These are phyloP conservation scores for Cyclotella baltica DNA, from an alignment of 108 stramenopile genomes.

Conservation along the genomic window DNA sequence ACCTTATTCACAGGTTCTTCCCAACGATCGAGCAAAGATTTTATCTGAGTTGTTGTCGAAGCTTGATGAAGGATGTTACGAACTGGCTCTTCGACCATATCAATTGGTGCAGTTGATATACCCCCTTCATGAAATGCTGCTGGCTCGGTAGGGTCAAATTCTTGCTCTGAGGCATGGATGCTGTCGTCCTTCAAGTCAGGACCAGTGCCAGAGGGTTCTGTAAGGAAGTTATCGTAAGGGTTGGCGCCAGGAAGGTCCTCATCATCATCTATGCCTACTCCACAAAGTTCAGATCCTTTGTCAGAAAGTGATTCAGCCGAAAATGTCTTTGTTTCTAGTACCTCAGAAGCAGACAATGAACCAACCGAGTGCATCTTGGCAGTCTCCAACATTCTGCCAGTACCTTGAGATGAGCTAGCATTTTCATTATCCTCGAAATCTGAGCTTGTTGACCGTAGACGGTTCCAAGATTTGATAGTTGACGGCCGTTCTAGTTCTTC, in stretches of 20 bases:
- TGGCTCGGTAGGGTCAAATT: not conserved
- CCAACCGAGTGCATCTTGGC: not conserved
- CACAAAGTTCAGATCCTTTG: not conserved
- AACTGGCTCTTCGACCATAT: conserved; percentile 40
- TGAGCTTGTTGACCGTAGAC: conserved; percentile 21
- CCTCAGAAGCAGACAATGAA: not conserved
- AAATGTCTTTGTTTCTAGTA: not conserved
- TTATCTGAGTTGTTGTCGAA: conserved; percentile 50
- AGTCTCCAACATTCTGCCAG: not conserved
- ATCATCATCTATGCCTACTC: not conserved
- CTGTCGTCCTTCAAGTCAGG: conserved; percentile 19
- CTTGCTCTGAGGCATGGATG: not conserved
- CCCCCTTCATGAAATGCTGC: not conserved
- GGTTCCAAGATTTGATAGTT: conserved; percentile 36
- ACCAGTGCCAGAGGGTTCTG: not conserved
- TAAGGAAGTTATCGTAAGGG: not conserved
- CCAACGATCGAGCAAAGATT: conserved; percentile 74
- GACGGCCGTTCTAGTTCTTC: not conserved
- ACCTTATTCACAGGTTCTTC: conserved; percentile 75
- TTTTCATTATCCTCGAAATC: conserved; percentile 20
- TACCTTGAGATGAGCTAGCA: not conserved
- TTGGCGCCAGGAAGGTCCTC: conserved; percentile 2
- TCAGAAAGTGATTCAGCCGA: not conserved
- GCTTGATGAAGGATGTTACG: conserved; percentile 23
- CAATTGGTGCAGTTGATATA: conserved; percentile 21